A percentile compares a stretch with the other conserved stretches of the same genome.
Evolutionary conservation across 129 eudicot genomes (phyloP).

Genomic region (Helianthus tuberosus): DNA sequence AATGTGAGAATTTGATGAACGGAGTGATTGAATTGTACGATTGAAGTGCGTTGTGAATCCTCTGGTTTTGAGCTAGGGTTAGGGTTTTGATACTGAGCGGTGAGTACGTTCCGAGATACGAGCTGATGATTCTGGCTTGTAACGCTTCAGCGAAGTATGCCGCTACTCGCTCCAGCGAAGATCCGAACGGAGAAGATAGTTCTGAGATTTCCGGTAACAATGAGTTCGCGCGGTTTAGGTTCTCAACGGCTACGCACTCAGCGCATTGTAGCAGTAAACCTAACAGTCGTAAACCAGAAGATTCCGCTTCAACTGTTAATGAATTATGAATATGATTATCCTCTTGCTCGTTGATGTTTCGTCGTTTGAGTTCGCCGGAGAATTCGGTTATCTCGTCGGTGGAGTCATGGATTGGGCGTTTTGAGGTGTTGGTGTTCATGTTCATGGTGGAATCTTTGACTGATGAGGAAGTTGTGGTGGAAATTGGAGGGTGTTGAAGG

Average conservation of each 20-base stretch:
- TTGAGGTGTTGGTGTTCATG: constrained; percentile 27
- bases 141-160: constrained; percentile 90
- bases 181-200: constrained; percentile 88
- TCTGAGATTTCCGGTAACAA: constrained; percentile 70
- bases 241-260: constrained; percentile 80
- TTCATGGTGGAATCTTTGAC: constrained; percentile 8
- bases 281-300: constrained; percentile 58
- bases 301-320: constrained; percentile 40
- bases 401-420: constrained; percentile 26
- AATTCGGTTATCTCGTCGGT: constrained; percentile 26
- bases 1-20: constrained; percentile 78
- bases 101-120: constrained; percentile 60
- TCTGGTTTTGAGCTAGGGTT: constrained; percentile 45
- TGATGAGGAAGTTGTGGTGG: constrained; percentile 30
- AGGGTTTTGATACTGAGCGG: constrained; percentile 42
- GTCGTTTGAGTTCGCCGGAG: constrained; percentile 30
- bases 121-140: constrained; percentile 60
- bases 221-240: constrained; percentile 59
- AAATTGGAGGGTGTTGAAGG: constrained; percentile 32
- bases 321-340: too few relatives aligned
- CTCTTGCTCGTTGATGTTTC: constrained; percentile 27
- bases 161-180: constrained; percentile 80
- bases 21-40: constrained; percentile 78
- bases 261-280: constrained; percentile 81
- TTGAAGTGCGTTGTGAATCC: constrained; percentile 60